Percentiles rank a stretch among this genome's conserved stretches.
Evolutionary conservation across 257 asterid species (phyloP).

Genomic region (Gentiana macrophylla): DNA sequence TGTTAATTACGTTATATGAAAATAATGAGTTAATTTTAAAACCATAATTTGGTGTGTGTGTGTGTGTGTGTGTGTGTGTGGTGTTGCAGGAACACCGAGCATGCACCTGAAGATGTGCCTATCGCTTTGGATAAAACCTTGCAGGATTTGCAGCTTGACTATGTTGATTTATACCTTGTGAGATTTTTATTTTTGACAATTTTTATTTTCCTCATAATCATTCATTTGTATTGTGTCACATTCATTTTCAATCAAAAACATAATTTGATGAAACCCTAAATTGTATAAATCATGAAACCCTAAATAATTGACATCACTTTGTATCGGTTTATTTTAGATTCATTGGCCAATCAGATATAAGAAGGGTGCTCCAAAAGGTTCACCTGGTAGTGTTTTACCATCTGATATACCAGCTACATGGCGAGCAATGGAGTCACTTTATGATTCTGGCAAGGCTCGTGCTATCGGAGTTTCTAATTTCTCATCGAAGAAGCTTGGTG

Average conservation of each 20-base stretch:
- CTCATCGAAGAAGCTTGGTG: no score
- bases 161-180: conserved; percentile 55
- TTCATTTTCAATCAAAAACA: no score
- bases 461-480: no score
- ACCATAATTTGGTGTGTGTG: no score
- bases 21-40: not conserved
- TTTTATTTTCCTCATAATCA: no score
- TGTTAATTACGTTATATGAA: no score
- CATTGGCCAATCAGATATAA: conserved; percentile 56
- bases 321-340: conserved; percentile 20
- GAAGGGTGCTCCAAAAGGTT: conserved; percentile 26
- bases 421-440: conserved; percentile 39
- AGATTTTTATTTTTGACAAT: not conserved
- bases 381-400: conserved; percentile 28
- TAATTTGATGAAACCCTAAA: no score
- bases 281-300: no score
- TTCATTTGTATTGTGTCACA: no score
- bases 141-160: conserved; percentile 52
- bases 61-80: no score
- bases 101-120: conserved; percentile 54
- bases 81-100: conserved; percentile 21
- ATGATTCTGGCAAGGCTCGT: no score
- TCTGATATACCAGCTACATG: conserved; percentile 46
- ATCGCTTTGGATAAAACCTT: conserved; percentile 41
- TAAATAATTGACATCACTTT: no score